phyloP scores from a whole-genome alignment of 768 basidiomycete species.

The Amanita fuliginea region DNA sequence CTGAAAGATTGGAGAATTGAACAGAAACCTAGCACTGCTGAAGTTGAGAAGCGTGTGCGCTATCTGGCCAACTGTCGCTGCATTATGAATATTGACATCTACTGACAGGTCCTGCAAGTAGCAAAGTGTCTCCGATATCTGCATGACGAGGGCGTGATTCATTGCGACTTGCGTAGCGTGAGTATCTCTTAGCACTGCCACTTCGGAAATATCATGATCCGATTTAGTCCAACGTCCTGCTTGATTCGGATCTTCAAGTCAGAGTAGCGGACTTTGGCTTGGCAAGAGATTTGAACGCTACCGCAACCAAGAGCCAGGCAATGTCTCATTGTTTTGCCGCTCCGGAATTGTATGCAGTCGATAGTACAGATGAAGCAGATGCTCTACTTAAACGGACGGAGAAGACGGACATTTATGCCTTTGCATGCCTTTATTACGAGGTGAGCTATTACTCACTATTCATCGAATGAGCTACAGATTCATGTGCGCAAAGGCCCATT shows the following conservation, averaged over 20 bases:
- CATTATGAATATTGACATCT: background rate
- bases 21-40: background rate
- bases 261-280: slow-evolving; percentile 1
- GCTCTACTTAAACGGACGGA: background rate
- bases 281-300: background rate
- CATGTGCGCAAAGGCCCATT: background rate
- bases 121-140: background rate
- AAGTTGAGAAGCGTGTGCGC: background rate
- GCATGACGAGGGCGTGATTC: background rate
- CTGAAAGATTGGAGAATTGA: background rate
- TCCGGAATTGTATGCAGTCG: background rate
- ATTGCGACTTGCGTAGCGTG: slow-evolving; percentile 1
- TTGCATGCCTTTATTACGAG: slow-evolving; percentile 2
- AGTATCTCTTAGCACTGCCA: background rate
- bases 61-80: background rate
- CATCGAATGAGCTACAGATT: background rate
- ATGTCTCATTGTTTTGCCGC: background rate
- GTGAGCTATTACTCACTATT: background rate
- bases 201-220: background rate
- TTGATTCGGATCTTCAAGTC: background rate
- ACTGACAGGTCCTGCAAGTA: background rate
- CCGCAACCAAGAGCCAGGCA: background rate
- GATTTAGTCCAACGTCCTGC: background rate
- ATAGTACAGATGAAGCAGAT: background rate
- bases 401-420: background rate